Evolutionary conservation across 116 monocot species (phyloP), one percentile per base, ranked within the genome.

Genomic region (Posidonia oceanica): DNA sequence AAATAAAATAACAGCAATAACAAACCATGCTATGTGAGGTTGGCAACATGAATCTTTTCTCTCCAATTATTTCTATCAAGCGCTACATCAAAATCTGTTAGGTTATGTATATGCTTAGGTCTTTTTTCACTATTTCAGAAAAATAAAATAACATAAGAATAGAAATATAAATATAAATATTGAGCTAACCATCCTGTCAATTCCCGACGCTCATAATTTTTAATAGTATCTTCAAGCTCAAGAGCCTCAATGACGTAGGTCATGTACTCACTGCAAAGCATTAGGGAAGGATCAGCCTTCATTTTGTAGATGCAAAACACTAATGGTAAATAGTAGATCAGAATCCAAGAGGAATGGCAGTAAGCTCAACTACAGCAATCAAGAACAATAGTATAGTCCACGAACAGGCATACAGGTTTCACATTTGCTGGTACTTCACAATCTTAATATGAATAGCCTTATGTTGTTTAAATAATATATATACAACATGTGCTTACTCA

Each of bases 221-320:
- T 96, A 59, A 96, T 80, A 12, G 91, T 96, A 72, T 96, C 96
- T 80, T 96, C 96, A 57, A 96, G 78, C 67, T 91, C 87, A 78
- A 96, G 89, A 36, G 96, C 96, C 77, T 91, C 96, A 73, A 80
- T 77, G 52, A 96, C 91, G 78, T 76, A 84, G 48, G 77, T 89
- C 81, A 92, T 85, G 77, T 92, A 97, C 77, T 87, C 92, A 79
- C 92, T 97, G 87, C 71, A 92, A 59, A 76, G 37, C 36, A 69
- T 44, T 38, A 36, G 8, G 23, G 36, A 36, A 36, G 14, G 7
- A 61, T 61, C 61, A 22, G 11, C 61, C 61, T 36, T 68, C 36
- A 54, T 37, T 37, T 22, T 68, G 22, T 48, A 68, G 18, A 57
- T 14, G 39, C 7, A 44, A 6, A n/a, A 66, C 10, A 44, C 4